Conservation (phyloP, 345 rosid species). For the Tarenaya hassleriana region DNA sequence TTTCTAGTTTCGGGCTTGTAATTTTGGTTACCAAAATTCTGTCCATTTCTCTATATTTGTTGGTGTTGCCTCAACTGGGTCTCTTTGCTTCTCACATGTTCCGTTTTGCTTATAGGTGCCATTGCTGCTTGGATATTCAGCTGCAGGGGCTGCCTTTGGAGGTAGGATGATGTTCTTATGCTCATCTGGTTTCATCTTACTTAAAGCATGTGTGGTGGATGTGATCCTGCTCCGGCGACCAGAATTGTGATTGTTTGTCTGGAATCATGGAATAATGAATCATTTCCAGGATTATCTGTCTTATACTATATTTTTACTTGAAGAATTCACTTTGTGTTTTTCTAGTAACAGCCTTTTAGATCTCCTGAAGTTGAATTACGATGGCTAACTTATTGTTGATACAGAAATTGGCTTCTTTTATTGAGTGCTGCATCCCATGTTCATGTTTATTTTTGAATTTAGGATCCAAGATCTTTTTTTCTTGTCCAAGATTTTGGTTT, state of each 20-base stretch:
- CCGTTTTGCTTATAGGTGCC: conserved; percentile 53
- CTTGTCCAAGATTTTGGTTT: not conserved
- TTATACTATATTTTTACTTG: not conserved
- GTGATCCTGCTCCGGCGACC: conserved; percentile 1
- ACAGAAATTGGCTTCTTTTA: not conserved
- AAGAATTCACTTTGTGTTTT: not conserved
- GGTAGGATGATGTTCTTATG: conserved; percentile 36
- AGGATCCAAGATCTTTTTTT: not conserved
- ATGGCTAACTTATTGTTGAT: conserved; percentile 4
- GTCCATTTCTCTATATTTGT: not conserved
- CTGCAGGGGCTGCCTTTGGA: conserved; percentile 82
- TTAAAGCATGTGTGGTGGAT: not conserved
- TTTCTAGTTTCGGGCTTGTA: not conserved
- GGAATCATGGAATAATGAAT: not conserved
- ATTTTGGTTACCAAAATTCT: not conserved
- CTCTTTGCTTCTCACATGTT: conserved; percentile 9
- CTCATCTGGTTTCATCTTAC: conserved; percentile 8
- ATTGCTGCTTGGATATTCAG: conserved; percentile 62
- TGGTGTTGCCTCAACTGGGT: not conserved
- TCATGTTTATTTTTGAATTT: not conserved
- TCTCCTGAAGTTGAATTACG: not conserved
- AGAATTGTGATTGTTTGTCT: not conserved
- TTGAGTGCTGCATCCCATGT: not conserved
- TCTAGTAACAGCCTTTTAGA: not conserved
- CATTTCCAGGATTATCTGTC: not conserved